phyloP scores from a whole-genome alignment of 2,329 filamentous ascomycete genomes.

The Colletotrichum caudatum region DNA sequence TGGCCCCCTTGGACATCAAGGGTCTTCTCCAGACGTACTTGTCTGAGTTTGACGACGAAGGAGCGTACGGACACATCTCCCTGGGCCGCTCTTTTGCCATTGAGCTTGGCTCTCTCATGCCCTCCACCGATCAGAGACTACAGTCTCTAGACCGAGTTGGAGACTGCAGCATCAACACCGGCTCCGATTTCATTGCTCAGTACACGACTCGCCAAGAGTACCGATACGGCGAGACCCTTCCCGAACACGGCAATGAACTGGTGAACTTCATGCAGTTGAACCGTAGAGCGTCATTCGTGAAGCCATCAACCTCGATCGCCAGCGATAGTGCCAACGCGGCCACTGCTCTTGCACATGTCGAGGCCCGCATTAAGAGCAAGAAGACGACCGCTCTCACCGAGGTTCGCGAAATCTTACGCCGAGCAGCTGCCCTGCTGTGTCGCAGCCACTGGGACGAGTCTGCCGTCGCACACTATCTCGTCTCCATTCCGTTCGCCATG shows the following conservation, averaged over 20 bases:
- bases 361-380: conserved; percentile 76
- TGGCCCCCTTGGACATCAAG: conserved; percentile 93
- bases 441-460: conserved; percentile 80
- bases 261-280: conserved; percentile 70
- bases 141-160: conserved; percentile 82
- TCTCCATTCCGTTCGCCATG: conserved; percentile 90
- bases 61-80: conserved; percentile 89
- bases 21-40: conserved; percentile 95
- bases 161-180: conserved; percentile 84
- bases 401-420: conserved; percentile 83
- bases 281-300: conserved; percentile 64
- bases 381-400: conserved; percentile 79
- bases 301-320: conserved; percentile 62
- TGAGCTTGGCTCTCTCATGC: conserved; percentile 90
- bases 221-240: conserved; percentile 82
- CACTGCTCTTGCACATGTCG: conserved; percentile 78
- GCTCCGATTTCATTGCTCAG: conserved; percentile 95
- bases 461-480: conserved; percentile 85
- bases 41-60: conserved; percentile 93
- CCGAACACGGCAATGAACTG: conserved; percentile 76
- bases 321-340: conserved; percentile 69
- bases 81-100: conserved; percentile 93
- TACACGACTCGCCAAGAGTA: conserved; percentile 98
- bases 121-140: conserved; percentile 86
- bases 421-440: conserved; percentile 88